phyloP scores from a whole-genome alignment of 2,329 filamentous ascomycete genomes.

The Ophiostoma montium region DNA sequence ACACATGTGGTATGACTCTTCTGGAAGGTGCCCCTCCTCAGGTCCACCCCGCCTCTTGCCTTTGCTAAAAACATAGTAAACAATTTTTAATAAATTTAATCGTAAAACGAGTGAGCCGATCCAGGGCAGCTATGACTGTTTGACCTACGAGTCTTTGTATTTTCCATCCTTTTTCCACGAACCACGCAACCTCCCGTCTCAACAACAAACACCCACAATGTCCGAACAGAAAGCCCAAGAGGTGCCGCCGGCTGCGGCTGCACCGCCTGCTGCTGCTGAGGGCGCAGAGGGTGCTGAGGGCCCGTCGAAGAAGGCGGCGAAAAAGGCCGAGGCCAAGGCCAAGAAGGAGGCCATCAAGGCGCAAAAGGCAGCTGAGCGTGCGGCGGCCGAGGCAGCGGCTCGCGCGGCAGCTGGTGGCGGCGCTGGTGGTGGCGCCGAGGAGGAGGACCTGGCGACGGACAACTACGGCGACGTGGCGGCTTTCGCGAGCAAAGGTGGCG shows the following conservation, averaged over 20 bases:
- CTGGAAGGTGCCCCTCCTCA: neutral
- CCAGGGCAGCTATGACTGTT: neutral
- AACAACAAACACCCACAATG: neutral
- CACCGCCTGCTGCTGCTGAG: neutral
- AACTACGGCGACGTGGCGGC: slow-evolving; percentile 51
- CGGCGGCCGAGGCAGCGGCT: slow-evolving; percentile 39
- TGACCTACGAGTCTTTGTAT: too few species aligned
- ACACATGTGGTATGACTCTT: neutral
- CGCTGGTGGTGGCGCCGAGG: slow-evolving; percentile 44
- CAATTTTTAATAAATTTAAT: neutral
- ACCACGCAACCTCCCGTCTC: neutral
- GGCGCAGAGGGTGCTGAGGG: slow-evolving; percentile 25
- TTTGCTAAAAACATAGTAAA: too few species aligned
- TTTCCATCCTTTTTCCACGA: neutral
- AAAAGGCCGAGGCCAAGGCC: slow-evolving; percentile 75
- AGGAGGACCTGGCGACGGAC: slow-evolving; percentile 54
- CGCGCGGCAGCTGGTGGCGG: slow-evolving; percentile 47
- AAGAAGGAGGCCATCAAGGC: slow-evolving; percentile 80
- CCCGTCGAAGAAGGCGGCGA: slow-evolving; percentile 61
- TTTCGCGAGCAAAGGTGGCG: slow-evolving; percentile 31
- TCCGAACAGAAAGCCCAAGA: slow-evolving; percentile 7
- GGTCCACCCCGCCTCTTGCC: too few species aligned
- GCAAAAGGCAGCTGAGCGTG: slow-evolving; percentile 56
- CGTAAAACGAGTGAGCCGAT: neutral
- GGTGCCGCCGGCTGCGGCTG: slow-evolving; percentile 3